Conservation (phyloP, 2,329 filamentous ascomycete species). For the Penicillium verrucosum region DNA sequence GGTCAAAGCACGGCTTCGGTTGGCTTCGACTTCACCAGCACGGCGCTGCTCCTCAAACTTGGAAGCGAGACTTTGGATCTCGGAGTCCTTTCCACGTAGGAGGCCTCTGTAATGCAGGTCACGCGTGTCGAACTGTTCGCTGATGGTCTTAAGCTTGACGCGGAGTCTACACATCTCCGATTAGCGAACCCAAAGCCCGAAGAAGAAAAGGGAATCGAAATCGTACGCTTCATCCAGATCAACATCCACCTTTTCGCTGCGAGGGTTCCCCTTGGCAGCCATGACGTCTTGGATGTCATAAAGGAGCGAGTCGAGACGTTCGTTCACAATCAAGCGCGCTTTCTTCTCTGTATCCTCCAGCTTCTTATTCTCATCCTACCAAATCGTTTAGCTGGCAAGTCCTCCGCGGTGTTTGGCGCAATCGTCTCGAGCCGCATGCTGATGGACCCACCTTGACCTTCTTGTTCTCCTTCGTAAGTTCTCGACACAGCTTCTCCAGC, state of each 20-base stretch:
- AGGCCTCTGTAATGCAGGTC: constrained; percentile 91
- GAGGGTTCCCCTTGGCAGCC: constrained; percentile 77
- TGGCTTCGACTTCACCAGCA: constrained; percentile 74
- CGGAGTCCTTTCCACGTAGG: constrained; percentile 89
- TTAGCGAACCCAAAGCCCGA: constrained; percentile 2
- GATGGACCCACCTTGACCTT: constrained; percentile 75
- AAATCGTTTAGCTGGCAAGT: constrained; percentile 5
- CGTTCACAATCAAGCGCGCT: constrained; percentile 78
- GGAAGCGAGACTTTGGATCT: constrained; percentile 87
- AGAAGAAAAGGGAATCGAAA: constrained; percentile 2
- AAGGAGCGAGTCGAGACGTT: constrained; percentile 75
- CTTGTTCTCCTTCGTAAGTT: constrained; percentile 95
- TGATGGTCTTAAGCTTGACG: constrained; percentile 85
- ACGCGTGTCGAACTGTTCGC: constrained; percentile 93
- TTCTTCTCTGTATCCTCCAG: constrained; percentile 81
- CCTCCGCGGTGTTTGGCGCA: constrained; percentile 1
- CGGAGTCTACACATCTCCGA: constrained; percentile 43
- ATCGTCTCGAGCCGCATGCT: neutral
- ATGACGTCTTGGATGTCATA: constrained; percentile 85
- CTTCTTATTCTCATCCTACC: constrained; percentile 85
- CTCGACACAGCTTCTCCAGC: constrained; percentile 89
- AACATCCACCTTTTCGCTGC: constrained; percentile 76
- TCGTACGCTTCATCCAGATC: constrained; percentile 85
- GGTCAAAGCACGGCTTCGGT: constrained; percentile 79
- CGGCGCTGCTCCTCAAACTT: constrained; percentile 89